phyloP scores from a whole-genome alignment of 1,139 yeast genomes.

The Zygosaccharomyces pseudobailii region DNA sequence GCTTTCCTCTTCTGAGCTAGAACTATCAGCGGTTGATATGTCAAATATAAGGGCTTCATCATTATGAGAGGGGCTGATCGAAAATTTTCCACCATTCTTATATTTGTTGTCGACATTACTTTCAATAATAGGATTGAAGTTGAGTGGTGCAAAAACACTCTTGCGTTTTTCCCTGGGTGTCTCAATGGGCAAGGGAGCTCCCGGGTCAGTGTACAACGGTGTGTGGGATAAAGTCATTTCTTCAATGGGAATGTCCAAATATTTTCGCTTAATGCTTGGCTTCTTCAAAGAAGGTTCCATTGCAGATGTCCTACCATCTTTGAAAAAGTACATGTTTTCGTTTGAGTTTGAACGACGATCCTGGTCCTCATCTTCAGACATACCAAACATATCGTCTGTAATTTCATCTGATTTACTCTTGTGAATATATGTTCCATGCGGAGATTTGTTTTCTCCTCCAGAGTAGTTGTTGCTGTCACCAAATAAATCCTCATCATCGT shows the following conservation, averaged over 20 bases:
- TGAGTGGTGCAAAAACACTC: slow-evolving; percentile 74
- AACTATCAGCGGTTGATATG: slow-evolving; percentile 27
- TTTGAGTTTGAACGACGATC: slow-evolving; percentile 11
- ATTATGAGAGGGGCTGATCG: slow-evolving; percentile 32
- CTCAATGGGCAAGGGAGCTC: slow-evolving; percentile 70
- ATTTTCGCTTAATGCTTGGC: slow-evolving; percentile 24
- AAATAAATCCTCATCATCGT: slow-evolving; percentile 30
- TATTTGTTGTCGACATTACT: slow-evolving; percentile 76
- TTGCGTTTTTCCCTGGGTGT: slow-evolving; percentile 49
- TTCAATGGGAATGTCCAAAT: slow-evolving; percentile 52
- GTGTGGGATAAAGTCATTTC: slow-evolving; percentile 47
- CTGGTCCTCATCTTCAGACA: slow-evolving; percentile 32
- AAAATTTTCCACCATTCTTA: slow-evolving; percentile 81
- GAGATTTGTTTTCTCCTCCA: slow-evolving; percentile 12
- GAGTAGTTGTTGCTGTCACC: slow-evolving; percentile 30
- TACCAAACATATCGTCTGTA: slow-evolving; percentile 34
- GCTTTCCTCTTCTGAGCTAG: slow-evolving; percentile 35
- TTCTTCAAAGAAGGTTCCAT: slow-evolving; percentile 4
- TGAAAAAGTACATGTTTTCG: slow-evolving; percentile 3
- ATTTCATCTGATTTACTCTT: slow-evolving; percentile 25
- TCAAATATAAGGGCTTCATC: slow-evolving; percentile 33
- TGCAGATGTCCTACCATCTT: slow-evolving; percentile 5
- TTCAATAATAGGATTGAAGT: slow-evolving; percentile 73
- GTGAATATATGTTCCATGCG: slow-evolving; percentile 6
- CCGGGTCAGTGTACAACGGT: slow-evolving; percentile 71